A percentile compares a stretch with the other conserved stretches of the same genome.
These are phyloP conservation scores for Eucalyptus rudis DNA, from an alignment of 345 rosid species.

Conservation along the genomic window DNA sequence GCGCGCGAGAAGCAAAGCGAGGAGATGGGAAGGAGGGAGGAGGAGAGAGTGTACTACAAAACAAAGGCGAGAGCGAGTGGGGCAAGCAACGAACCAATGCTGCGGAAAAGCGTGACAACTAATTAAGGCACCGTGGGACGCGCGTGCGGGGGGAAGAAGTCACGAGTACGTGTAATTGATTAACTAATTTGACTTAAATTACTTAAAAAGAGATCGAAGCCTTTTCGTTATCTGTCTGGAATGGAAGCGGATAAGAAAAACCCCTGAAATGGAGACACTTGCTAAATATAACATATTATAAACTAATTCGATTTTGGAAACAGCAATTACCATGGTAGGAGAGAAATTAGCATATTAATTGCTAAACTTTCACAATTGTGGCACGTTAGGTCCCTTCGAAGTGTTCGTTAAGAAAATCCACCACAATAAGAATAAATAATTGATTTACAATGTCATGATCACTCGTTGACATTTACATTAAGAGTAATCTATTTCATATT, in stretches of 20 bases:
- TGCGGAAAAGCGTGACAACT: conserved; percentile 9
- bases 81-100: conserved; percentile 63
- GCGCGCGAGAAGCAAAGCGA: neutral
- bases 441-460: neutral
- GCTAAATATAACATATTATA: neutral
- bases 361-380: neutral
- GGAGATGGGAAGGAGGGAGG: neutral
- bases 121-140: neutral
- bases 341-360: neutral
- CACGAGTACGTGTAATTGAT: neutral
- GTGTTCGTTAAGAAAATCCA: neutral
- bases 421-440: neutral
- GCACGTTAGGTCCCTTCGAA: neutral
- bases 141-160: neutral
- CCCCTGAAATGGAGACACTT: neutral
- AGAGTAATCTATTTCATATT: neutral
- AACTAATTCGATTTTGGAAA: neutral
- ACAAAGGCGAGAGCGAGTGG: neutral
- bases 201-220: neutral
- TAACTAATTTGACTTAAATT: neutral
- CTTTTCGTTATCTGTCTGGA: neutral
- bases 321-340: neutral
- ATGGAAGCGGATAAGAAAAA: neutral
- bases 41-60: neutral
- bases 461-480: neutral